These are phyloP conservation scores for Pilasporangium apinafurcum DNA, from an alignment of 352 stramenopile species.

Conservation along the genomic window DNA sequence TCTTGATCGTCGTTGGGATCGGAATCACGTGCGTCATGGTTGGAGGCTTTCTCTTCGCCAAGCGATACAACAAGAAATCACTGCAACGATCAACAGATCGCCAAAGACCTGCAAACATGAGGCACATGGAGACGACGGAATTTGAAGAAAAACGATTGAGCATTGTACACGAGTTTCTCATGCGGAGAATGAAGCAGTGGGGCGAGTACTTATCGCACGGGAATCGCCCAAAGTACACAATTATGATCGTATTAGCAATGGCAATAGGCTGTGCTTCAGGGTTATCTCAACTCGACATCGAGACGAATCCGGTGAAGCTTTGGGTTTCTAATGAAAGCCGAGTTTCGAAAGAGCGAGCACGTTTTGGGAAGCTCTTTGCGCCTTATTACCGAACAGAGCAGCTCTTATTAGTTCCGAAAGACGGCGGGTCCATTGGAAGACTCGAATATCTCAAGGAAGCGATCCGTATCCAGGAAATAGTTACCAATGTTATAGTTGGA, in stretches of 20 bases:
- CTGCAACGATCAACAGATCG: not conserved
- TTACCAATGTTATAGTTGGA: constrained; percentile 12
- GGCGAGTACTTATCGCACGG: constrained; percentile 22
- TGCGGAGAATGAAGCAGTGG: constrained; percentile 26
- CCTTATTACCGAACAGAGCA: constrained; percentile 51
- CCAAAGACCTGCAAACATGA: not conserved
- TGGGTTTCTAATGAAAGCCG: constrained; percentile 39
- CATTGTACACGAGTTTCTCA: constrained; percentile 17
- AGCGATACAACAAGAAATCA: constrained; percentile 24
- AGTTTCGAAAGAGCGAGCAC: constrained; percentile 30
- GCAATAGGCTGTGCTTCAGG: constrained; percentile 12
- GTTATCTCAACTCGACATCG: constrained; percentile 25
- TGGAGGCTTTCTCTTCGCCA: constrained; percentile 36
- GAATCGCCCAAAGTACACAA: constrained; percentile 14
- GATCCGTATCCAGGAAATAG: constrained; percentile 31
- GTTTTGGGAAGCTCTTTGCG: constrained; percentile 44
- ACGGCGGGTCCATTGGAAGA: constrained; percentile 31
- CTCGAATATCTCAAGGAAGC: constrained; percentile 35
- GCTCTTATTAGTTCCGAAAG: constrained; percentile 43
- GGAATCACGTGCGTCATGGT: constrained; percentile 27
- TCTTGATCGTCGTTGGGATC: constrained; percentile 42
- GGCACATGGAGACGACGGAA: not conserved
- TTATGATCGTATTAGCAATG: constrained; percentile 12
- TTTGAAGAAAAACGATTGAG: constrained; percentile 18
- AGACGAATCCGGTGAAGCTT: constrained; percentile 47